A percentile compares a stretch with the other conserved stretches of the same genome.
Conservation (phyloP, 805 yeast species). For the Wickerhamomyces queroliae region DNA sequence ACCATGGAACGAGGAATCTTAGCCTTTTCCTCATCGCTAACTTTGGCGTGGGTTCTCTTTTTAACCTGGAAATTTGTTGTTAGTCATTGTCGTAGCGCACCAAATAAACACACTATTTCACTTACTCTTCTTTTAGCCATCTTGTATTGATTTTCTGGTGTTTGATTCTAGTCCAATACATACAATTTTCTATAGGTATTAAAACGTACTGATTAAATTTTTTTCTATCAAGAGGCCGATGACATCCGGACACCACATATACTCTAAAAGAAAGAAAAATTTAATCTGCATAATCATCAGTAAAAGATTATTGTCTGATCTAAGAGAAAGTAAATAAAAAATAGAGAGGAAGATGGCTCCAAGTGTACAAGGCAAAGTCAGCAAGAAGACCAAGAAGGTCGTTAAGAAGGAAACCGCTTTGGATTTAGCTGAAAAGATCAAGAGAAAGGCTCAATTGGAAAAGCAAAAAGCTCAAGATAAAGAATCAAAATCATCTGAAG, state of each 20-base stretch:
- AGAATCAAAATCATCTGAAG: slow-evolving; percentile 12
- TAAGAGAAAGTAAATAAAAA: not conserved
- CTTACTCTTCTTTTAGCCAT: slow-evolving; percentile 53
- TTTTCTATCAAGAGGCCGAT: slow-evolving; percentile 9
- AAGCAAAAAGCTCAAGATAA: slow-evolving; percentile 6
- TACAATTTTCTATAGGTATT: not conserved
- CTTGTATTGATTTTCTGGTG: slow-evolving; percentile 2
- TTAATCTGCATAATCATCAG: not conserved
- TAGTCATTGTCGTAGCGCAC: slow-evolving; percentile 8
- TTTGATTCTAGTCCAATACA: not conserved
- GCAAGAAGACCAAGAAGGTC: slow-evolving; percentile 21
- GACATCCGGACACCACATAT: slow-evolving; percentile 22
- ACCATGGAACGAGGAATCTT: slow-evolving; percentile 93
- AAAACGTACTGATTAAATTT: slow-evolving; percentile 1
- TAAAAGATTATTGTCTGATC: not conserved
- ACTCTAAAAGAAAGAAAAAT: slow-evolving; percentile 1
- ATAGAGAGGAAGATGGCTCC: not conserved
- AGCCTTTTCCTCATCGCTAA: slow-evolving; percentile 57
- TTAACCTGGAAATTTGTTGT: slow-evolving; percentile 38
- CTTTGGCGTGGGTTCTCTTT: slow-evolving; percentile 78
- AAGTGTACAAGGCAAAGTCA: slow-evolving; percentile 7
- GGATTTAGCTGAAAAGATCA: slow-evolving; percentile 53
- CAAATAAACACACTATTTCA: not conserved
- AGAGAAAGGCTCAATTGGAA: slow-evolving; percentile 30
- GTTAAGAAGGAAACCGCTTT: slow-evolving; percentile 30